Evolutionary conservation across 2,329 filamentous ascomycete genomes (phyloP).

Genomic region (Sclerotinia subarctica): DNA sequence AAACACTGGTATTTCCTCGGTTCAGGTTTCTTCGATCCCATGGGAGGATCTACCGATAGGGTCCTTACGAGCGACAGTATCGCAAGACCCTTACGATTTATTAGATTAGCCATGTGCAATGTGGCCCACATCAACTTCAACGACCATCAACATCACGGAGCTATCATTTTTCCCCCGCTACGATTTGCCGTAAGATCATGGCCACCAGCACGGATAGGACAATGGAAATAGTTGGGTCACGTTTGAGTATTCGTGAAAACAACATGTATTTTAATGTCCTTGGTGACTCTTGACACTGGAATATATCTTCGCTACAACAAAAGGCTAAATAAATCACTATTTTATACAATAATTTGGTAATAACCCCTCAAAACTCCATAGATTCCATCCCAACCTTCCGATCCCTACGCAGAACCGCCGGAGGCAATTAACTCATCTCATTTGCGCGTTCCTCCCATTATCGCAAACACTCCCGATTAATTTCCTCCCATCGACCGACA

Average conservation of each 20-base stretch:
- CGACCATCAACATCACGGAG: neutral
- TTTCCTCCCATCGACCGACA: neutral
- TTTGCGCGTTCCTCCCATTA: neutral
- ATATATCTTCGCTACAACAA: neutral
- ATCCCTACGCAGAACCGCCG: neutral
- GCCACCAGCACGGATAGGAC: neutral
- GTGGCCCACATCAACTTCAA: neutral
- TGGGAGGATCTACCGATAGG: neutral
- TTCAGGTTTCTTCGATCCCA: neutral
- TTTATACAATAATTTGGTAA: no score
- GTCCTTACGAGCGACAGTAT: neutral
- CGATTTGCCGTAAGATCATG: neutral
- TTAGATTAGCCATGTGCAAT: neutral
- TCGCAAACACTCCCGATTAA: neutral
- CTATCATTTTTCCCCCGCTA: no score
- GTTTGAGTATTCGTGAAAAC: neutral
- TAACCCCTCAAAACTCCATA: neutral
- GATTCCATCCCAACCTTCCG: no score
- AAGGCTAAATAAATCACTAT: neutral
- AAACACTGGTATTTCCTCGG: neutral
- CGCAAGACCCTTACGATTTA: neutral
- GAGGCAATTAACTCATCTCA: neutral
- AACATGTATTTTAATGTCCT: neutral
- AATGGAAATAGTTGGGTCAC: neutral
- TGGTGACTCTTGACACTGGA: neutral